Evolutionary conservation across 1,139 yeast species (phyloP).

Genomic region (Chernovozyma aurita): DNA sequence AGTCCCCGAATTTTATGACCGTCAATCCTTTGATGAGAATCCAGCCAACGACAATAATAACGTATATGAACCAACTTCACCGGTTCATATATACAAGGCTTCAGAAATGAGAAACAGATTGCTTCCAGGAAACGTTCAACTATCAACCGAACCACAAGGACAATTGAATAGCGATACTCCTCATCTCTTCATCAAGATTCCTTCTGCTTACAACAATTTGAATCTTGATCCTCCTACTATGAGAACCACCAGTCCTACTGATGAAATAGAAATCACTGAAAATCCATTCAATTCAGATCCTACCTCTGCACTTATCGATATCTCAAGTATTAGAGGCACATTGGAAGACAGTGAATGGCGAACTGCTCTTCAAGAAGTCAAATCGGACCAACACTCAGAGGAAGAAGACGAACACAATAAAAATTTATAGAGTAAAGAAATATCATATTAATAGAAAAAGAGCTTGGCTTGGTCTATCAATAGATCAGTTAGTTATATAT

Average conservation of each 20-base stretch:
- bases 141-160: background rate
- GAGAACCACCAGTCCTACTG: background rate
- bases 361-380: conserved; percentile 20
- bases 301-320: conserved; percentile 18
- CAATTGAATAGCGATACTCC: background rate
- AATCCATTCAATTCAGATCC: conserved; percentile 5
- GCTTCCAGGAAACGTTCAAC: background rate
- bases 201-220: background rate
- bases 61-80: conserved; percentile 30
- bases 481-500: no score
- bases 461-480: no score
- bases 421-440: conserved; percentile 1
- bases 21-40: background rate
- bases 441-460: no score
- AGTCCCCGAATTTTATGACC: background rate
- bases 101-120: conserved; percentile 1
- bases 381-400: conserved; percentile 9
- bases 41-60: background rate
- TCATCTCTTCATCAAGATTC: conserved; percentile 1
- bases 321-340: conserved; percentile 22
- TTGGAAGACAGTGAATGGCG: conserved; percentile 27
- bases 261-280: conserved; percentile 1
- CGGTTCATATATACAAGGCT: conserved; percentile 21
- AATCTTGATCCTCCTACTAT: background rate
- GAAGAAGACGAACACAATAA: conserved; percentile 5